These are phyloP conservation scores for Cordyceps pruinosa DNA, from an alignment of 2,329 filamentous ascomycete species.

Conservation along the genomic window DNA sequence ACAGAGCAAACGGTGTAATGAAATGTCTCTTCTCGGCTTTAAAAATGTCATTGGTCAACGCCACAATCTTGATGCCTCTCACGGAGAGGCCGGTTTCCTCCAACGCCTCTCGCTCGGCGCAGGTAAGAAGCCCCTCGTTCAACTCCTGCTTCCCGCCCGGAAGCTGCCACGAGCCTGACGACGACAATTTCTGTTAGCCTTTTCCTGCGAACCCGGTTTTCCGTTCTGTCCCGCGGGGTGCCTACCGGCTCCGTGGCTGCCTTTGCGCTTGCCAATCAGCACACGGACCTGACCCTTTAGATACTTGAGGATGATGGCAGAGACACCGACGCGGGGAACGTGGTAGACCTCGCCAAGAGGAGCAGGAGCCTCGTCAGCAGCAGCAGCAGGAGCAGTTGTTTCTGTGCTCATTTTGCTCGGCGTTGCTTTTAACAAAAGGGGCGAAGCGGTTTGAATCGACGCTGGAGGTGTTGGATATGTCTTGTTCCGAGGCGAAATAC, in stretches of 20 bases:
- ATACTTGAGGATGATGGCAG: slow-evolving; percentile 37
- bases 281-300: slow-evolving; percentile 38
- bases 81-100: slow-evolving; percentile 65
- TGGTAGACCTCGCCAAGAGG: too few relatives aligned
- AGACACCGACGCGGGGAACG: slow-evolving; percentile 38
- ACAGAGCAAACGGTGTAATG: slow-evolving; percentile 62
- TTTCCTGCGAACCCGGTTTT: background rate
- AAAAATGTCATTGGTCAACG: slow-evolving; percentile 63
- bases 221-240: background rate
- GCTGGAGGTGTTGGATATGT: background rate
- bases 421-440: background rate
- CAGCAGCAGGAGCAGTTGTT: too few relatives aligned
- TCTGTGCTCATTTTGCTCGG: too few relatives aligned
- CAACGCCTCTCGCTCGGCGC: slow-evolving; percentile 58
- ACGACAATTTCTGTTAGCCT: background rate
- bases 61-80: slow-evolving; percentile 44
- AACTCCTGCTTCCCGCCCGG: slow-evolving; percentile 72
- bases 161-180: slow-evolving; percentile 53
- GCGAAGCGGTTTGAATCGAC: background rate
- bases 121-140: slow-evolving; percentile 54
- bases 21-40: slow-evolving; percentile 58
- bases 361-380: too few relatives aligned
- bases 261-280: slow-evolving; percentile 40
- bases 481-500: background rate
- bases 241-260: slow-evolving; percentile 43